Base-by-base conservation (phyloP, 2,329 filamentous ascomycete genomes). In the Blastomyces gilchristii region DNA sequence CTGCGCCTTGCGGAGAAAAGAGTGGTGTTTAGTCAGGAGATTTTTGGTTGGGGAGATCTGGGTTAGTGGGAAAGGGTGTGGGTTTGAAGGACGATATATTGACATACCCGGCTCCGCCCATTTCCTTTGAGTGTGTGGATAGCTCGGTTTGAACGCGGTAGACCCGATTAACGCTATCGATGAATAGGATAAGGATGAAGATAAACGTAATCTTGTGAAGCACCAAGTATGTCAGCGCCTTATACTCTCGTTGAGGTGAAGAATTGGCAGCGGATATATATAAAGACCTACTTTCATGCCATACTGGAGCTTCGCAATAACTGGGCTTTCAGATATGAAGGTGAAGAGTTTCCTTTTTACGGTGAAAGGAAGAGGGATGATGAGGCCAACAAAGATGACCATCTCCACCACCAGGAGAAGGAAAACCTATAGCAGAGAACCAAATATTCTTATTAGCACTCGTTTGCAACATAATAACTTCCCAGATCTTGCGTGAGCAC, bases 181-280 rank as follows among this genome's bases (percentile, higher is more conserved):
- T 85, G 80, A 99, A 99, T 68, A 99, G 87, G 68, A 99, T 96
- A 64, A 97, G 82, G 72, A 99, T 97, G 81, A 99, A 99, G 74
- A 99, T 93, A 75, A 99, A 99, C 1, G 91, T 96, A 63, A 99
- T 99, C 85, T 87, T 16, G 37, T 16, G 12, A 62, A 47, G 71
- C 47, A 71, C 69, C 54, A 25, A 9, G 56, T 18, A 62, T 53
- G 25, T 50, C n/a, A 54, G 58, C 41, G 52, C 56, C 39, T 58
- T 11, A 25, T 58, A 4, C 43, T 28, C 12, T 41, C n/a, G 41
- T 16, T 28, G 11, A 0, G 9, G 34, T 12, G 25, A 58, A 25
- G 34, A 3, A 22, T 28, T 28, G 56, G 3, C 14, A 47, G 41
- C 8, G 37, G 37, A 41, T n/a, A 25, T 6, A 45, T 12, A 31